Base-by-base conservation (phyloP, 768 basidiomycete species). In the Amanita rubescens region DNA sequence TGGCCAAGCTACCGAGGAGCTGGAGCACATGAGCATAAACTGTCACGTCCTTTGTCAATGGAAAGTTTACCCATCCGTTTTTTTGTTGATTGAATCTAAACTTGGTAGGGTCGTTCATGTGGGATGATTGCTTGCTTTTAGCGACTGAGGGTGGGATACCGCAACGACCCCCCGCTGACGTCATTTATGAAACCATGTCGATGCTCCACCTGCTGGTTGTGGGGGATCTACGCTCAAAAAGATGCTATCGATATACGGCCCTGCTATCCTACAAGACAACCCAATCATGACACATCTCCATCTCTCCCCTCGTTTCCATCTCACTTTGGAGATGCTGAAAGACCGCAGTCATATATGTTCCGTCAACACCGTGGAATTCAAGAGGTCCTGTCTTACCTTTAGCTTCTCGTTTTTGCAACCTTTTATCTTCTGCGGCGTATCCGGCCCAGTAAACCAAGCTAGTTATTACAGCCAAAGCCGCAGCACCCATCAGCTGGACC, bases 371-470 rank as follows among this genome's bases (percentile, higher is more conserved):
- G n/a, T 34, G n/a, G 14, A 33, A 9, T 12, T 11, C 25, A 11
- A n/a, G 27, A 42, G 14, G 20, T 42, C 20, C 12, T 12, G 30
- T 42, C 42, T 33, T 27, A 53, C 52, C 52, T 53, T 46, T 53
- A 15, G 52, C 44, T 24, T 53, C 52, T 20, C 43, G 52, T 17
- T 46, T 53, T 24, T 53, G 33, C 24, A 53, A 19, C 24, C 52
- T 32, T 37, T 55, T 55, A 15, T 55, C 63, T 51, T 64, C 64
- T 1, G 60, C 60, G 19, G 62, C 54, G 38, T 59, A 67, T 15
- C 66, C 64, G 2, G 55, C 60, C 59, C 60, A 67, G 44, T 67
- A 67, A 10, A 62, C 64, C 4, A 63, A 53, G 22, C 57, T 59
- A 3, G 66, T 67, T 17, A 65, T 38, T 0, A 54, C 63, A 5